Evolutionary conservation across 2,329 filamentous ascomycete species (phyloP).

Genomic region (Ophiocordyceps polyrhachis-furcata): DNA sequence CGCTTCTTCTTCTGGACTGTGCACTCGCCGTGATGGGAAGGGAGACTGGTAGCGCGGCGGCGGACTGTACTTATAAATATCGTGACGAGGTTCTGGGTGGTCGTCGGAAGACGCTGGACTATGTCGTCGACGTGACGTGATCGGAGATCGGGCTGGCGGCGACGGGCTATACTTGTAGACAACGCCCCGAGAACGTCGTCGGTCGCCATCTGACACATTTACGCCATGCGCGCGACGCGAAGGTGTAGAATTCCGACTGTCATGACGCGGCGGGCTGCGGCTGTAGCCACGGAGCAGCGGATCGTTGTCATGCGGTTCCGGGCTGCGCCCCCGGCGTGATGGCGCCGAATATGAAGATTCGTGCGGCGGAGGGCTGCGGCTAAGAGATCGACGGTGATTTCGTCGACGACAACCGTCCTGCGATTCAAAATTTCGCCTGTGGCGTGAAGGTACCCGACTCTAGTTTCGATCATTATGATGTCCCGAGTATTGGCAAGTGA

Average conservation of each 20-base stretch:
- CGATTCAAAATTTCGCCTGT: slow-evolving; percentile 4
- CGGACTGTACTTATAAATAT: no score
- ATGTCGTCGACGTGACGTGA: neutral
- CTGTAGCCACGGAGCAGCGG: neutral
- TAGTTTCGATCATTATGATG: slow-evolving; percentile 6
- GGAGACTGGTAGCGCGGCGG: no score
- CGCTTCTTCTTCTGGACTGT: no score
- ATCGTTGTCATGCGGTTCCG: neutral
- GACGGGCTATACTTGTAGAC: neutral
- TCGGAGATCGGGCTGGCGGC: neutral
- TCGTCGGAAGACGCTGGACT: neutral
- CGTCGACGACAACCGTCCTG: neutral
- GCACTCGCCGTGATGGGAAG: no score
- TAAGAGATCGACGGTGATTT: neutral
- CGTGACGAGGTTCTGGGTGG: neutral
- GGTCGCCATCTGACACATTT: neutral
- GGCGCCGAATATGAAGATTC: neutral
- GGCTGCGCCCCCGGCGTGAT: neutral
- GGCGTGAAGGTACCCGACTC: slow-evolving; percentile 5
- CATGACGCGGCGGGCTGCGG: neutral
- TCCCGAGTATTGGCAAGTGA: slow-evolving; percentile 24
- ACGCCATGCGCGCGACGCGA: neutral
- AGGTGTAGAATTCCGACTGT: neutral
- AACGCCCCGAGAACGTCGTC: neutral
- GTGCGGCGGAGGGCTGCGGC: neutral